Evolutionary conservation across 768 basidiomycete species (phyloP).

Genomic region (Mycena galopus): DNA sequence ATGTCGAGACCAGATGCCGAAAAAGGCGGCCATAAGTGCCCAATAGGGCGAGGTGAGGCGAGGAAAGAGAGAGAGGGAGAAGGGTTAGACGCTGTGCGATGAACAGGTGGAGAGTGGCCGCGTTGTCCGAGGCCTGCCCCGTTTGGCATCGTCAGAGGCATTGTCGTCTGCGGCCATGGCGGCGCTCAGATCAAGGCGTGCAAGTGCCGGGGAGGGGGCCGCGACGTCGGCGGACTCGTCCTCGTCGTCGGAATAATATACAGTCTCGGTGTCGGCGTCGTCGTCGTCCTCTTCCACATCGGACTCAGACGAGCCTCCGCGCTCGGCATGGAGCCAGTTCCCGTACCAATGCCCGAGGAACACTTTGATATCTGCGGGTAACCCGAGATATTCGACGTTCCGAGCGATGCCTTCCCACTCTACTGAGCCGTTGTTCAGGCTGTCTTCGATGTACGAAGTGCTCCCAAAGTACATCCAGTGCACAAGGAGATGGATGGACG

Average conservation of each 20-base stretch:
- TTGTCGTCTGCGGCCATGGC: conserved; percentile 51
- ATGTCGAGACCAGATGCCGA: conserved; percentile 16
- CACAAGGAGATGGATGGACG: conserved; percentile 77
- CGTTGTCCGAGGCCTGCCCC: conserved; percentile 56
- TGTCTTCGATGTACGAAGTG: conserved; percentile 73
- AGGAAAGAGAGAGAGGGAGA: conserved; percentile 7
- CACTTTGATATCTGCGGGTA: conserved; percentile 80
- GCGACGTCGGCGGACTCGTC: conserved; percentile 32
- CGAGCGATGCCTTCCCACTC: conserved; percentile 92
- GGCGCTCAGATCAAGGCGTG: conserved; percentile 44
- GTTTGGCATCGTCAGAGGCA: conserved; percentile 46
- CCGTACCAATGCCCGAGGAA: conserved; percentile 84
- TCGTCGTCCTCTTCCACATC: conserved; percentile 48
- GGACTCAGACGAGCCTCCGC: conserved; percentile 40
- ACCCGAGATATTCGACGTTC: conserved; percentile 92
- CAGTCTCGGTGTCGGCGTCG: conserved; percentile 45
- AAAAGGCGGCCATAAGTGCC: conserved; percentile 6
- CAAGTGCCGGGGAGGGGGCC: conserved; percentile 37
- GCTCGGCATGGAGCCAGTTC: conserved; percentile 65
- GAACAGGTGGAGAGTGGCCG: conserved; percentile 51
- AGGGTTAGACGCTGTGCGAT: conserved; percentile 41
- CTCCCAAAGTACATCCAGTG: conserved; percentile 90
- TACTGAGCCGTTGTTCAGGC: conserved; percentile 73
- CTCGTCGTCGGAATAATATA: conserved; percentile 45
- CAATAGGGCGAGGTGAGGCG: conserved; percentile 19